These are phyloP conservation scores for Perkinsus marinus DNA, from an alignment of 169 alveolate genomes.

Conservation along the genomic window DNA sequence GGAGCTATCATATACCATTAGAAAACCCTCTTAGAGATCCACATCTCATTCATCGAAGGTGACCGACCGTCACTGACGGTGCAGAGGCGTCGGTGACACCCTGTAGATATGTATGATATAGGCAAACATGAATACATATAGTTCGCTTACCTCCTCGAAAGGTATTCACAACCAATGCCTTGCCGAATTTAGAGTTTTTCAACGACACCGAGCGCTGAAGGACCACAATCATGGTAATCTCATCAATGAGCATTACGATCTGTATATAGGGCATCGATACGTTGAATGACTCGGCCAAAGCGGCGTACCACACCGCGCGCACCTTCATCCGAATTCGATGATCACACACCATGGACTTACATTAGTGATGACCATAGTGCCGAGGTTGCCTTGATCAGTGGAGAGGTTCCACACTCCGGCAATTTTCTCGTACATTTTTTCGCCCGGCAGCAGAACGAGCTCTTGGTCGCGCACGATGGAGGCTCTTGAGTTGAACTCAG, in stretches of 20 bases:
- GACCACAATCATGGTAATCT: neutral
- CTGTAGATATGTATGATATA: no score
- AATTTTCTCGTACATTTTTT: conserved; percentile 38
- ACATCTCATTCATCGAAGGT: no score
- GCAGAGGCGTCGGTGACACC: no score
- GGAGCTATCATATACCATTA: no score
- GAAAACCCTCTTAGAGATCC: no score
- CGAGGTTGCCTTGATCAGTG: conserved; percentile 50
- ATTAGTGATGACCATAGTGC: conserved; percentile 27
- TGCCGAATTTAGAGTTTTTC: conserved; percentile 43
- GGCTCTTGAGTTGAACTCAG: no score
- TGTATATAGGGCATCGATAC: conserved; percentile 54
- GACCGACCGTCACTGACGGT: no score
- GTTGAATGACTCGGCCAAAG: conserved; percentile 51
- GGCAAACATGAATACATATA: no score
- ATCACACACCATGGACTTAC: neutral
- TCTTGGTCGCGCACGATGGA: conserved; percentile 53
- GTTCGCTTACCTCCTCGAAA: conserved; percentile 7
- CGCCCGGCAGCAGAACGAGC: conserved; percentile 36
- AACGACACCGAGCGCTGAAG: conserved; percentile 9
- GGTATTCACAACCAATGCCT: conserved; percentile 48
- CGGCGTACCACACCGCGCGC: conserved; percentile 54
- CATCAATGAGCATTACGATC: conserved; percentile 6
- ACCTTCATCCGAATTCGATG: neutral
- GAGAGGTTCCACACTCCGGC: conserved; percentile 55